Base-by-base conservation (phyloP, 768 basidiomycete genomes). In the Candolleomyces eurysporus region DNA sequence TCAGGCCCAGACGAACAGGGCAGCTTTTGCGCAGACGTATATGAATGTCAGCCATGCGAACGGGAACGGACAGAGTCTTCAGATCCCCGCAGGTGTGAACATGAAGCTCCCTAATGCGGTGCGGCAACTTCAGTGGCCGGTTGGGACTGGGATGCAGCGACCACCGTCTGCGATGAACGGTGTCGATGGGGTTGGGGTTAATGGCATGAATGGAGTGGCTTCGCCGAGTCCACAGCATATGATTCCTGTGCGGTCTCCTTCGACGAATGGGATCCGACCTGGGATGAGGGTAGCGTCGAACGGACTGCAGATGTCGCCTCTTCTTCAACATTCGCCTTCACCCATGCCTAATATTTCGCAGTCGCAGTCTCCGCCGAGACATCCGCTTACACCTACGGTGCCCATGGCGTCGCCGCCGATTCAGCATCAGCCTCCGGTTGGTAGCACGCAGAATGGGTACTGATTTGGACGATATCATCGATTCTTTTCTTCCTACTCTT, bases 201-300 rank as follows among this genome's bases (percentile, higher is more conserved):
- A 57, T 51, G 61, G 49, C 39, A 65, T 72, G 57, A 71, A 67
- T 36, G 69, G 68, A 10, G 65, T 76, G 1, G 72, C 72, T 62
- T 71, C 68, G 31, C 72, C 73, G 5, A 81, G 73, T 63, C 81
- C 79, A n/a, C 73, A 14, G 21, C 63, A 71, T 30, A 81, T 61
- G 65, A 75, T 73, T 10, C 76, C 75, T 42, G 72, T 75, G 19
- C 79, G 85, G 22, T 79, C 81, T 11, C 82, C 86, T 3, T 87
- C 86, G 0, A 79, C 82, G 19, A 85, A 84, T 65, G 85, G 86
- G 5, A 78, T 77, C n/a, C 82, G 84, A 48, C 75, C 76, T 22
- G 75, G 73, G 13, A 71, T 72, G 68, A 74, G 82, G 48, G 70
- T 75, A 32, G 68, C 71, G 19, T 66, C 76, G 11, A 78, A 78